A percentile compares a stretch with the other conserved stretches of the same genome.
phyloP scores from a whole-genome alignment of 2,329 filamentous ascomycete species.

The Penicillium sp. region DNA sequence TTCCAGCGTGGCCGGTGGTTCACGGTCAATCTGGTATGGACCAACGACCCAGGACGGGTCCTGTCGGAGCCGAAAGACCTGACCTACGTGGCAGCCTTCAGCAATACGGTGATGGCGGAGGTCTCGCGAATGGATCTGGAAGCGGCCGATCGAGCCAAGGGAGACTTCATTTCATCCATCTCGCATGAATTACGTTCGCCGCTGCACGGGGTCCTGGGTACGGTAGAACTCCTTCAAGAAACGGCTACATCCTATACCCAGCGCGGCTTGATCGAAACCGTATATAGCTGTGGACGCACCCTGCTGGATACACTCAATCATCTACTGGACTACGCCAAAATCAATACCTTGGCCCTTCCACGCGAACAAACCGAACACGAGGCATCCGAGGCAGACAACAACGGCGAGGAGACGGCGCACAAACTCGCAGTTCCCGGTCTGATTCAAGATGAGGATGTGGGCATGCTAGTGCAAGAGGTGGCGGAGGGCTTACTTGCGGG shows the following conservation, averaged over 20 bases:
- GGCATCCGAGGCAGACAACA: neutral
- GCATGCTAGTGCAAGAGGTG: constrained; percentile 17
- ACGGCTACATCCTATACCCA: constrained; percentile 29
- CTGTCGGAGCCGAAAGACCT: constrained; percentile 30
- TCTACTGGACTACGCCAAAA: constrained; percentile 34
- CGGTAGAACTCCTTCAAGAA: constrained; percentile 33
- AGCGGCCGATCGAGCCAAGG: constrained; percentile 32
- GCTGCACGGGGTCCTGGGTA: constrained; percentile 38
- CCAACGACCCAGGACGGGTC: constrained; percentile 25
- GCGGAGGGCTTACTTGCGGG: constrained; percentile 22
- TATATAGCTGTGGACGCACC: constrained; percentile 43
- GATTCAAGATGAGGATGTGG: constrained; percentile 12
- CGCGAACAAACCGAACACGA: neutral
- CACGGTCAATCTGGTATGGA: constrained; percentile 31
- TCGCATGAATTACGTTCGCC: constrained; percentile 38
- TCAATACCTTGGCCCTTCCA: constrained; percentile 21
- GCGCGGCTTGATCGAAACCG: constrained; percentile 33
- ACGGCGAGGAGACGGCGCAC: no score
- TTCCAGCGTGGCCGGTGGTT: constrained; percentile 30
- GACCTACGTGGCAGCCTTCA: constrained; percentile 30
- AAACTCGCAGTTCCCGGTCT: constrained; percentile 5
- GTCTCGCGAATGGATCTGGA: constrained; percentile 31
- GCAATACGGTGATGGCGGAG: constrained; percentile 37
- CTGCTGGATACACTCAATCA: constrained; percentile 45
- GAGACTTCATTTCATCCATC: constrained; percentile 35